Percentiles rank a stretch among this genome's conserved stretches.
phyloP scores from a whole-genome alignment of 345 rosid species.

The Populus pruinosa region DNA sequence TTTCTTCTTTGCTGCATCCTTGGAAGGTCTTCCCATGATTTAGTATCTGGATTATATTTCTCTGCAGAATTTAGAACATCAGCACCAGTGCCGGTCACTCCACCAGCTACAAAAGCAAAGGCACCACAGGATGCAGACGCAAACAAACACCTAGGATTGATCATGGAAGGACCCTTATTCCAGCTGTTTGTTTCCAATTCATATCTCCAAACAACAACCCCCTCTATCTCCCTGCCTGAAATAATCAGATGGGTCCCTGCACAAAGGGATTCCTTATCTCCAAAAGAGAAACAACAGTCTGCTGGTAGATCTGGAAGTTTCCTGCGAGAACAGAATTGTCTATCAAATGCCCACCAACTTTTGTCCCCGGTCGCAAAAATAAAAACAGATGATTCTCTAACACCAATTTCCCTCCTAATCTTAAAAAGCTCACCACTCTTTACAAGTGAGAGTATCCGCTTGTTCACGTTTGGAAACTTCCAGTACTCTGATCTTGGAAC shows the following conservation, averaged over 20 bases:
- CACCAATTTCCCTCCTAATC: constrained; percentile 54
- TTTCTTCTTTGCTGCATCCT: constrained; percentile 52
- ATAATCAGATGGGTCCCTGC: constrained; percentile 81
- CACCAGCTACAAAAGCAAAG: constrained; percentile 73
- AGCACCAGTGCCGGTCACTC: constrained; percentile 29
- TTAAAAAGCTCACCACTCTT: constrained; percentile 67
- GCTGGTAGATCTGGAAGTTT: constrained; percentile 68
- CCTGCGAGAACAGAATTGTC: constrained; percentile 40
- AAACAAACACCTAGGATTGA: constrained; percentile 61
- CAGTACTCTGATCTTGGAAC: constrained; percentile 68
- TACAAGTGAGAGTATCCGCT: constrained; percentile 44
- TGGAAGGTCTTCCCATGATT: constrained; percentile 61
- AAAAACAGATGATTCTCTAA: constrained; percentile 66
- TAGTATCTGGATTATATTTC: constrained; percentile 58
- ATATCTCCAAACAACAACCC: constrained; percentile 68
- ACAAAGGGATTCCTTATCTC: constrained; percentile 78
- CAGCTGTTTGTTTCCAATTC: constrained; percentile 64
- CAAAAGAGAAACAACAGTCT: constrained; percentile 49
- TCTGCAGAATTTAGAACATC: constrained; percentile 60
- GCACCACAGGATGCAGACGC: constrained; percentile 72
- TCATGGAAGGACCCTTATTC: constrained; percentile 76
- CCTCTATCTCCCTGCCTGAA: constrained; percentile 53
- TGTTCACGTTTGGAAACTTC: constrained; percentile 57
- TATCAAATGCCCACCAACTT: constrained; percentile 69
- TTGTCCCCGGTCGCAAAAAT: constrained; percentile 66